Evolutionary conservation across 2,329 filamentous ascomycete species (phyloP), one percentile per base, ranked within the genome.

Genomic region (Dactylellina sp.): DNA sequence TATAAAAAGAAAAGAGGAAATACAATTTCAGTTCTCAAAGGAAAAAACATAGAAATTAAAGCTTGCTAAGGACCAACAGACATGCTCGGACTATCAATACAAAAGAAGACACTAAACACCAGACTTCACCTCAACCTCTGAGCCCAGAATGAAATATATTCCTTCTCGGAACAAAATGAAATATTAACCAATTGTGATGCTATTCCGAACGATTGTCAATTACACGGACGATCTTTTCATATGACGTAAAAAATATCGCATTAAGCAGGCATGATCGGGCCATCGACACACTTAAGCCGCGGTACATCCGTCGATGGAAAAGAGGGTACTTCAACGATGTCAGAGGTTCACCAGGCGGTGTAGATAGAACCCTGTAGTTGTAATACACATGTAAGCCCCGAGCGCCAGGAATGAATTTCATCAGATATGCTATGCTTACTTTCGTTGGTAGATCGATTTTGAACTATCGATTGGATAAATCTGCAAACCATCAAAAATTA

Each of bases 221-320:
- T 5, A 71, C 70, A 24, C 75, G 63, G 37, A 95, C 95, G 78
- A 91, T 86, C 78, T 92, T 89, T 82, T 96, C 92, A 80, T 95
- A 96, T 40, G 89, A 90, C 46, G 91, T 93, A 83, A 96, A 96
- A 85, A 96, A 96, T 78, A 96, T 91, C 77, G 91, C 91, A 80
- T 96, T 96, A 77, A 95, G 89, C 59, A 92, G 85, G 78, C 90
- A 93, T 11, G 91, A 93, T 64, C 92, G 88, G 76, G 88, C 86
- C 88, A 95, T 93, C 39, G 91, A 93, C 24, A 95, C 91, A 20
- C 89, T 91, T 1, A 96, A 85, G 28, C 91, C 92, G 77, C 91
- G 88, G 81, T 95, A 96, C 88, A 93, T 93, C 75, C 89, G 87
- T 61, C 85, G 85, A 78, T 90, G 88, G 81, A 92, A 91, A 81